phyloP scores from a whole-genome alignment of 148 eudicot species.

The Pharnaceum exiguum region DNA sequence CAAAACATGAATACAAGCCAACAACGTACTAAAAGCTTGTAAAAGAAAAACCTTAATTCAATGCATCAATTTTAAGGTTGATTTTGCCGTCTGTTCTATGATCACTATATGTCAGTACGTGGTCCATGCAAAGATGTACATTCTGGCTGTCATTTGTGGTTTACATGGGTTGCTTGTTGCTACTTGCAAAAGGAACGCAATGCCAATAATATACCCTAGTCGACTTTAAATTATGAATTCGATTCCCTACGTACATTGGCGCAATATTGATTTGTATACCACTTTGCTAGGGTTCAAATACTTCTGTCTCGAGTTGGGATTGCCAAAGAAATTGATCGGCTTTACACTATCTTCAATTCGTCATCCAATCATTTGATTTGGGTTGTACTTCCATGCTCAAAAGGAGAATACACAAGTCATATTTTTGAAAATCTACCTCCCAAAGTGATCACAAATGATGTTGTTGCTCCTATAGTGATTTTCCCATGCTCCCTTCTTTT shows the following conservation, averaged over 20 bases:
- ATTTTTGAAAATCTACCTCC: conserved; percentile 10
- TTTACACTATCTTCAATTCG: background rate
- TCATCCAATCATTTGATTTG: conserved; percentile 15
- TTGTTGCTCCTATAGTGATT: conserved; percentile 12
- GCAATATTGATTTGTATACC: background rate
- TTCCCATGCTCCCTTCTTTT: conserved; percentile 14
- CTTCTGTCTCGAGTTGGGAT: conserved; percentile 11
- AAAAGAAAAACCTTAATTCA: conserved; percentile 1
- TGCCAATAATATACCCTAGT: background rate
- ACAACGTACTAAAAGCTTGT: background rate
- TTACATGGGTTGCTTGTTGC: background rate
- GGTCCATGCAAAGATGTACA: conserved; percentile 8
- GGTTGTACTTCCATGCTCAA: conserved; percentile 16
- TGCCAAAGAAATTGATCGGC: conserved; percentile 9
- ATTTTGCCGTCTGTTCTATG: conserved; percentile 8
- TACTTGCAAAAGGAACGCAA: background rate
- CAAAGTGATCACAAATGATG: conserved; percentile 13
- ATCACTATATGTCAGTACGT: background rate
- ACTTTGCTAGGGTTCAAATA: background rate
- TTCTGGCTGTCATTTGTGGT: background rate
- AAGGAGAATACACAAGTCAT: background rate
- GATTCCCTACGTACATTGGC: background rate
- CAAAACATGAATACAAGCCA: background rate
- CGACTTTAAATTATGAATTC: background rate
- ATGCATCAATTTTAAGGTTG: conserved; percentile 22